phyloP scores from a whole-genome alignment of 257 asterid genomes.

The Paraleonurus japonicus region DNA sequence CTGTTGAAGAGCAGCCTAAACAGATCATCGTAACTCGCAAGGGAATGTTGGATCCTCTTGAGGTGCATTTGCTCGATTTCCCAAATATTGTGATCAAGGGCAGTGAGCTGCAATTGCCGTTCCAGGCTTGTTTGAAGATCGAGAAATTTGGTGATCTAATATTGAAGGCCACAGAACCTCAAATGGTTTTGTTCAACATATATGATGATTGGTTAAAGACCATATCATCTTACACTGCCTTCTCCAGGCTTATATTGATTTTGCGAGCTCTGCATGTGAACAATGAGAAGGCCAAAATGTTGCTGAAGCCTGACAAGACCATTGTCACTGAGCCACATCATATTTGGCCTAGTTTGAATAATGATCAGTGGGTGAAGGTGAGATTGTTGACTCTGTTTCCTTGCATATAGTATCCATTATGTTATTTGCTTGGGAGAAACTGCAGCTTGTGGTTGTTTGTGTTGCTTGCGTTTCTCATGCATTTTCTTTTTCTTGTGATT shows the following conservation, averaged over 20 bases:
- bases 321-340: constrained; percentile 92
- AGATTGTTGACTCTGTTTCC: constrained; percentile 4
- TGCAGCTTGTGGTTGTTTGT: neutral
- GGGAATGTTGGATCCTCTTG: constrained; percentile 98
- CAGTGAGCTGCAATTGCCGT: constrained; percentile 99
- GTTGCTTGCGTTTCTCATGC: neutral
- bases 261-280: constrained; percentile 92
- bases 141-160: constrained; percentile 99
- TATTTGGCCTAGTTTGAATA: constrained; percentile 94
- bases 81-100: constrained; percentile 99
- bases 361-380: constrained; percentile 99
- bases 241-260: constrained; percentile 91
- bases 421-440: neutral
- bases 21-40: constrained; percentile 97
- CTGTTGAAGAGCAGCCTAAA: constrained; percentile 98
- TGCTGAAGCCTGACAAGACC: constrained; percentile 97
- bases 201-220: constrained; percentile 99
- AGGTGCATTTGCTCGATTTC: constrained; percentile 97
- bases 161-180: constrained; percentile 96
- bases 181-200: constrained; percentile 95
- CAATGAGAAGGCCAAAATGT: constrained; percentile 97
- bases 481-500: neutral
- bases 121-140: constrained; percentile 99
- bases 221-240: constrained; percentile 93
- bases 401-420: neutral